Percentiles rank a stretch among this genome's conserved stretches.
Evolutionary conservation across 2,329 filamentous ascomycete species (phyloP).

Genomic region (Tolypocladium inflatum): DNA sequence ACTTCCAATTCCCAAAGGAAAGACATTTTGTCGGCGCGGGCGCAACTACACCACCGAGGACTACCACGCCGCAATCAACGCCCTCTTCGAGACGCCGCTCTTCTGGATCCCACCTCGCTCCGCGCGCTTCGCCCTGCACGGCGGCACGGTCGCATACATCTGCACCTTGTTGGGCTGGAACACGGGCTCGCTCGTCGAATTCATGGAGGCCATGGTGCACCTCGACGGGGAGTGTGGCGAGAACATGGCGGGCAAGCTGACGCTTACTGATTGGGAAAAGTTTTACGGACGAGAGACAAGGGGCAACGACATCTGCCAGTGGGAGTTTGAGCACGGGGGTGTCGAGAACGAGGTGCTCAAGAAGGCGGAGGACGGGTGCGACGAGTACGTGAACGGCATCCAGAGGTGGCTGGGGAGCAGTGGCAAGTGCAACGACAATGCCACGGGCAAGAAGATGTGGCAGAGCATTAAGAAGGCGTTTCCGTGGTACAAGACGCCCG

Average conservation of each 20-base stretch:
- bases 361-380: not conserved
- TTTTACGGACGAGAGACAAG: constrained; percentile 5
- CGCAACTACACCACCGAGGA: not conserved
- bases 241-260: not conserved
- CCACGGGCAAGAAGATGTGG: no score
- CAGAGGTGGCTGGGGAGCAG: no score
- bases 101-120: constrained; percentile 3
- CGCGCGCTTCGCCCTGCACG: constrained; percentile 4
- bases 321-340: constrained; percentile 4
- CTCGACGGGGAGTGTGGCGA: constrained; percentile 2
- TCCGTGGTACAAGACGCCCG: no score
- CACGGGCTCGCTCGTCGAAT: constrained; percentile 5
- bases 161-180: constrained; percentile 4
- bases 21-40: not conserved
- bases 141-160: constrained; percentile 1
- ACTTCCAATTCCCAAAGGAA: not conserved
- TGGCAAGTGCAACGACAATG: no score
- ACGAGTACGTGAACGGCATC: not conserved
- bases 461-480: no score
- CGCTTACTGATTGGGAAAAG: not conserved
- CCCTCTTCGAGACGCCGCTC: constrained; percentile 5
- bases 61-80: constrained; percentile 3
- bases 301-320: constrained; percentile 4
- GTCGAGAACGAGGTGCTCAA: not conserved
- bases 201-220: constrained; percentile 4